A percentile compares a stretch with the other conserved stretches of the same genome.
phyloP scores from a whole-genome alignment of 192 early-diverging fungal species.

The Geranomyces variabilis region DNA sequence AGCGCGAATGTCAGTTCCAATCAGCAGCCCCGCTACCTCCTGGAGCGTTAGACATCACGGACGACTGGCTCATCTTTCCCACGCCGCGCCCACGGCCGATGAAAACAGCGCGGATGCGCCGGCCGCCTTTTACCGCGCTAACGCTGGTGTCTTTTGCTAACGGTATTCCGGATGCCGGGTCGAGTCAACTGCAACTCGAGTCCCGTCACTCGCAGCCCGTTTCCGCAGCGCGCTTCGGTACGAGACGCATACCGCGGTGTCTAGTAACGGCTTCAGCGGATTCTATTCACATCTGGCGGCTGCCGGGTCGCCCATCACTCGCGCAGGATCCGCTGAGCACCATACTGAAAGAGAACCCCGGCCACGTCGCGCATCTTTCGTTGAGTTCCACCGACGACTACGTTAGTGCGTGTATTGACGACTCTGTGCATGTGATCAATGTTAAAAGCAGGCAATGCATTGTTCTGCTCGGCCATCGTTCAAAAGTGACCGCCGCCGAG shows the following conservation, averaged over 20 bases:
- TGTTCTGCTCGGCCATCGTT: slow-evolving; percentile 22
- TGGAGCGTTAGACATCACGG: background rate
- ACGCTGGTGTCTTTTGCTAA: background rate
- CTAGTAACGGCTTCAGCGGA: slow-evolving; percentile 23
- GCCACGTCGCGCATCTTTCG: slow-evolving; percentile 10
- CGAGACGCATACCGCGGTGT: background rate
- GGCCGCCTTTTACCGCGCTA: background rate
- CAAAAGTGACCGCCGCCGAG: slow-evolving; percentile 16
- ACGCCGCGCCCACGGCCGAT: background rate
- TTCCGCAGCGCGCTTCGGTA: slow-evolving; percentile 14
- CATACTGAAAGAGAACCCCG: slow-evolving; percentile 18
- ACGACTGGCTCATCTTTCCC: slow-evolving; percentile 19
- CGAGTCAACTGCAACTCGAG: background rate
- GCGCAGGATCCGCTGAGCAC: background rate
- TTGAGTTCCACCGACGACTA: background rate
- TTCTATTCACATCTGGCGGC: background rate
- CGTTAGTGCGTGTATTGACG: slow-evolving; percentile 10
- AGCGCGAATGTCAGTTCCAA: background rate
- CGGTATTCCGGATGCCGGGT: background rate
- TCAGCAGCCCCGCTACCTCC: background rate
- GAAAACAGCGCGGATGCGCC: background rate
- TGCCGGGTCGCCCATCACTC: slow-evolving; percentile 9
- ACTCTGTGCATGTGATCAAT: slow-evolving; percentile 18
- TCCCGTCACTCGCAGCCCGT: slow-evolving; percentile 1
- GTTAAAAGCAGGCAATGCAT: background rate